phyloP scores from a whole-genome alignment of 2,329 filamentous ascomycete genomes.

The Rutstroemia sp. region DNA sequence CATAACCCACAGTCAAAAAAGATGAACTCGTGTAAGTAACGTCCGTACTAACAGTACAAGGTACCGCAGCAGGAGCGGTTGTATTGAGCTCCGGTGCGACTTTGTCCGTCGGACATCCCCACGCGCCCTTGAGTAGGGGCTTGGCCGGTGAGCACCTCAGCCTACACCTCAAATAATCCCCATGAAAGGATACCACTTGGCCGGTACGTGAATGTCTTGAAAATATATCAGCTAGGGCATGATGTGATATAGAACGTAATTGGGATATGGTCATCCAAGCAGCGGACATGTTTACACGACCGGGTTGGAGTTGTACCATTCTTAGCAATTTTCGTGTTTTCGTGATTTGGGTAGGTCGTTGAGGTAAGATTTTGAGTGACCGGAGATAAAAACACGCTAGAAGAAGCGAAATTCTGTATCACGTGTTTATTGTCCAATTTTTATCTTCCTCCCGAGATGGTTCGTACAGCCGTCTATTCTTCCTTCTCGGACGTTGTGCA shows the following conservation, averaged over 20 bases:
- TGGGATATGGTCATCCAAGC: neutral
- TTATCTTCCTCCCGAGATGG: neutral
- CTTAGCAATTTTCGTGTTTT: neutral
- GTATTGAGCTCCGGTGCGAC: constrained; percentile 9
- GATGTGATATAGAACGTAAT: neutral
- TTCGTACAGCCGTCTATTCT: neutral
- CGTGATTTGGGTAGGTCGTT: neutral
- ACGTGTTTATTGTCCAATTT: neutral
- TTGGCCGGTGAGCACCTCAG: constrained; percentile 1
- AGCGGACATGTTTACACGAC: neutral
- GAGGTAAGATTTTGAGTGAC: neutral
- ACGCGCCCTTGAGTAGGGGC: neutral
- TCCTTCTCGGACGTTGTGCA: neutral
- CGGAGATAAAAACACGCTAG: neutral
- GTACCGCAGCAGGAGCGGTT: constrained; percentile 4
- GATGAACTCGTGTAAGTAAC: constrained; percentile 8
- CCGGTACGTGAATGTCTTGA: constrained; percentile 1
- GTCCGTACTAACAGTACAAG: constrained; percentile 9
- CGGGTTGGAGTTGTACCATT: neutral
- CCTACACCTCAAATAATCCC: neutral
- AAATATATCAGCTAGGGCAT: constrained; percentile 4
- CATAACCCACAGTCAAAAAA: neutral
- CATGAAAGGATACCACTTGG: neutral
- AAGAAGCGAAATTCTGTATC: neutral
- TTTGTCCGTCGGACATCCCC: constrained; percentile 12